Base-by-base conservation (phyloP, 148 eudicot genomes). In the Linanthus parryae region DNA sequence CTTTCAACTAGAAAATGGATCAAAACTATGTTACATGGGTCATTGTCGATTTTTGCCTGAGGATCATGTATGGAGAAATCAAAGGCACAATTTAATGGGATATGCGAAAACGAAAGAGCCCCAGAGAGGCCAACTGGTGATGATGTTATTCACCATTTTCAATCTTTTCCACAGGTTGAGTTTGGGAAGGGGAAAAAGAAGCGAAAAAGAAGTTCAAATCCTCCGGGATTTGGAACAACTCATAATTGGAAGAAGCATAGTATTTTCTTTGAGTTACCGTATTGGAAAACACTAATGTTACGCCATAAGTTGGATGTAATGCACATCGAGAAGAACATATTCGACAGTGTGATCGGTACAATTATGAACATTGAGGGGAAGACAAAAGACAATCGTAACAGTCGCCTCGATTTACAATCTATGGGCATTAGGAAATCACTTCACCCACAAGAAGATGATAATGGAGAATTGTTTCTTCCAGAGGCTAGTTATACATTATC, bases 381-480 rank as follows among this genome's bases (percentile, higher is more conserved):
- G 18, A 7, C 29, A 18, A 25, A 23, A 12, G 51, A 47, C 27
- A 25, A 47, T 47, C 27, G 24, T 16, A 47, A 24, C 7, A 18
- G 18, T 47, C 33, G 51, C 4, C 13, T 7, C 1, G 51, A 47
- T 19, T 33, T 47, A 19, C 51, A 18, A 47, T 30, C 24, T 19
- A 21, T 44, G 27, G 48, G 26, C 24, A 44, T 44, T 22, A 6
- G 48, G 12, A 44, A 21, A 7, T 5, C 26, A 5, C 33, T 24
- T 10, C 51, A 47, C 27, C 51, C 33, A 7, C 33, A 26, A 47
- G 17, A 47, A 25, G 8, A 12, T 10, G 16, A 13, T 1, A 25
- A n/a, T 23, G 51, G 51, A 47, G 27, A 47, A 13, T 8, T 26
- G 16, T 12, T 24, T 47, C 15, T 47, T 14, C 51, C 51, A 20